phyloP scores from a whole-genome alignment of 2,329 filamentous ascomycete genomes.

The Periconia sp. region DNA sequence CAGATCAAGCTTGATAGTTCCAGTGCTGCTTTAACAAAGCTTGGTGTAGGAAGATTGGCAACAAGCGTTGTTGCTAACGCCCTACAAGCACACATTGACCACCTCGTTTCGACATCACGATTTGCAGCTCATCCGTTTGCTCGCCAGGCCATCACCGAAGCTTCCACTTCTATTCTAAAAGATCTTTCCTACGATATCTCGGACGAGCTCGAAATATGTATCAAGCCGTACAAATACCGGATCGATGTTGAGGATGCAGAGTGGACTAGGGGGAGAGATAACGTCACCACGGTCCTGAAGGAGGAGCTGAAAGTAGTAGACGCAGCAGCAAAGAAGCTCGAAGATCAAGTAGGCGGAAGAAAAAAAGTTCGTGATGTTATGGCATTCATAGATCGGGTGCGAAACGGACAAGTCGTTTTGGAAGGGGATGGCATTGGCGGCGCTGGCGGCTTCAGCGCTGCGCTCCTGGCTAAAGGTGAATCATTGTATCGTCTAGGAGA shows the following conservation, averaged over 20 bases:
- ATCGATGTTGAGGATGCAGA: conserved; percentile 92
- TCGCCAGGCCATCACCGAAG: conserved; percentile 87
- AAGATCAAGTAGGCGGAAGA: conserved; percentile 75
- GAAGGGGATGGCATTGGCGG: conserved; percentile 83
- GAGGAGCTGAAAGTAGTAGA: conserved; percentile 86
- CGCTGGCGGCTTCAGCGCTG: conserved; percentile 89
- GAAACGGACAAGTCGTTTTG: conserved; percentile 80
- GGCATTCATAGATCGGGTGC: conserved; percentile 84
- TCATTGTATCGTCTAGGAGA: conserved; percentile 11
- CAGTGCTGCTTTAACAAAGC: conserved; percentile 84
- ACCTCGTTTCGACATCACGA: conserved; percentile 75
- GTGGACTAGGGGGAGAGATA: conserved; percentile 83
- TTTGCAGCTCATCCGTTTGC: conserved; percentile 92
- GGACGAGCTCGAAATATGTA: conserved; percentile 97
- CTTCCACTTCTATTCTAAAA: conserved; percentile 84
- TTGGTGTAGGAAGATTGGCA: conserved; percentile 88
- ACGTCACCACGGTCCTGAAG: conserved; percentile 78
- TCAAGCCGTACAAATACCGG: conserved; percentile 98
- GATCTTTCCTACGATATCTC: conserved; percentile 96
- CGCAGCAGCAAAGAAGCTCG: conserved; percentile 71
- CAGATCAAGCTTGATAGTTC: conserved; percentile 91
- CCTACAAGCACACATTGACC: conserved; percentile 82
- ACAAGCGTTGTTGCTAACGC: conserved; percentile 87
- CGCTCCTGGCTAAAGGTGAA: conserved; percentile 79
- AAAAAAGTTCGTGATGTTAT: conserved; percentile 89